These are phyloP conservation scores for Chimonanthus praecox DNA, from an alignment of 164 flowering plant species.

Conservation along the genomic window DNA sequence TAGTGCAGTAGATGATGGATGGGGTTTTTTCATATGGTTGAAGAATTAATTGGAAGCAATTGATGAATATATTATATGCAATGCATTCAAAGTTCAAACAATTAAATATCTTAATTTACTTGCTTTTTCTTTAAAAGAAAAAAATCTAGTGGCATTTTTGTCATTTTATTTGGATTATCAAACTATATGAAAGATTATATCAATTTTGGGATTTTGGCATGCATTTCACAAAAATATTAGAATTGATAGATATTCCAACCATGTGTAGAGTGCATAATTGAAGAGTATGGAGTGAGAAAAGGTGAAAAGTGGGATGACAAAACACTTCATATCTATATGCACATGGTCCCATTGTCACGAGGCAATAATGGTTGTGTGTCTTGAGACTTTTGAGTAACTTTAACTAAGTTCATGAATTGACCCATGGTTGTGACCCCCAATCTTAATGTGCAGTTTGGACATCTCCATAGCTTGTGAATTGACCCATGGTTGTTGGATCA, in stretches of 20 bases:
- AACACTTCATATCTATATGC: not conserved
- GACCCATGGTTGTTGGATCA: not conserved
- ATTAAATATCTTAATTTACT: too few relatives aligned
- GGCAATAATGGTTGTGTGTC: slow-evolving; percentile 3
- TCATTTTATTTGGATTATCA: too few relatives aligned
- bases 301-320: slow-evolving; percentile 4
- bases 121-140: too few relatives aligned
- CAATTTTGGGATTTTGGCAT: too few relatives aligned
- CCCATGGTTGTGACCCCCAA: slow-evolving; percentile 1
- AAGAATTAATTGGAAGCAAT: too few relatives aligned
- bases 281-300: slow-evolving; percentile 1
- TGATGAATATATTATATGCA: too few relatives aligned
- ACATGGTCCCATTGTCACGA: slow-evolving; percentile 10
- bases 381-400: not conserved
- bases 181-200: too few relatives aligned
- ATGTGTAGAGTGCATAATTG: slow-evolving; percentile 3
- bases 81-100: too few relatives aligned
- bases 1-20: too few relatives aligned
- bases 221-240: too few relatives aligned
- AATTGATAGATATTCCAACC: not conserved
- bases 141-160: too few relatives aligned
- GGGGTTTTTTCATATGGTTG: too few relatives aligned
- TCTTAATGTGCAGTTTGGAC: not conserved
- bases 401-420: not conserved
- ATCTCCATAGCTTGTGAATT: not conserved